phyloP scores from a whole-genome alignment of 2,329 filamentous ascomycete species.

The Penicillium sp. region DNA sequence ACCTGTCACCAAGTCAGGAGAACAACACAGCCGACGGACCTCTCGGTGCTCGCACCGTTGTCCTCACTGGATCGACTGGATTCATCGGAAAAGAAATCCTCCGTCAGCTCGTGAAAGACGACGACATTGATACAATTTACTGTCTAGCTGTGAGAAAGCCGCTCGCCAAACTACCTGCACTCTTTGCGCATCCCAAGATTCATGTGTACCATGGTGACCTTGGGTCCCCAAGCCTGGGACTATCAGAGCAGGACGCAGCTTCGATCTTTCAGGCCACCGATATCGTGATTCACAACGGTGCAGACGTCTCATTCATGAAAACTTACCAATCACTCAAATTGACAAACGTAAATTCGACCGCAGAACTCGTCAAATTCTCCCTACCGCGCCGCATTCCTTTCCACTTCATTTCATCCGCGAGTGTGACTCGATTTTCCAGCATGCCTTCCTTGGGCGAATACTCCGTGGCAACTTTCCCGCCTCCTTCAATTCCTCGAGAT shows the following conservation, averaged over 20 bases:
- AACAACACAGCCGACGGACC: neutral
- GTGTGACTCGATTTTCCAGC: slow-evolving; percentile 12
- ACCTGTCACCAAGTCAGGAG: neutral
- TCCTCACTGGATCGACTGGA: slow-evolving; percentile 16
- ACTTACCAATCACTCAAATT: slow-evolving; percentile 24
- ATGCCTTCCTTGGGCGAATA: slow-evolving; percentile 12
- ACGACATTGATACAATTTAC: slow-evolving; percentile 5
- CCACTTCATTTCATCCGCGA: slow-evolving; percentile 27
- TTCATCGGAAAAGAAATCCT: slow-evolving; percentile 19
- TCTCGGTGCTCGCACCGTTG: slow-evolving; percentile 2
- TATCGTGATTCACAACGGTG: slow-evolving; percentile 22
- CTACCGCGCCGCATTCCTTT: slow-evolving; percentile 21
- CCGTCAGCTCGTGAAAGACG: slow-evolving; percentile 8
- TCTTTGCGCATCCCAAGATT: slow-evolving; percentile 13
- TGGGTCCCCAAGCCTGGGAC: slow-evolving; percentile 9
- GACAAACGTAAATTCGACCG: slow-evolving; percentile 24
- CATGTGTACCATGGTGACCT: slow-evolving; percentile 12
- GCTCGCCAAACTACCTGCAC: neutral
- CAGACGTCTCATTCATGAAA: slow-evolving; percentile 26
- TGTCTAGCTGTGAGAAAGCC: slow-evolving; percentile 15
- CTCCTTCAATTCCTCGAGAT: slow-evolving; percentile 23
- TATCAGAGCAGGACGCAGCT: slow-evolving; percentile 8
- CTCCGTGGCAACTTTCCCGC: slow-evolving; percentile 14
- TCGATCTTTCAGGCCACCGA: slow-evolving; percentile 17
- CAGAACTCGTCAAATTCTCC: slow-evolving; percentile 21